Evolutionary conservation across 768 basidiomycete genomes (phyloP).

Genomic region (Auriculariales sp.): DNA sequence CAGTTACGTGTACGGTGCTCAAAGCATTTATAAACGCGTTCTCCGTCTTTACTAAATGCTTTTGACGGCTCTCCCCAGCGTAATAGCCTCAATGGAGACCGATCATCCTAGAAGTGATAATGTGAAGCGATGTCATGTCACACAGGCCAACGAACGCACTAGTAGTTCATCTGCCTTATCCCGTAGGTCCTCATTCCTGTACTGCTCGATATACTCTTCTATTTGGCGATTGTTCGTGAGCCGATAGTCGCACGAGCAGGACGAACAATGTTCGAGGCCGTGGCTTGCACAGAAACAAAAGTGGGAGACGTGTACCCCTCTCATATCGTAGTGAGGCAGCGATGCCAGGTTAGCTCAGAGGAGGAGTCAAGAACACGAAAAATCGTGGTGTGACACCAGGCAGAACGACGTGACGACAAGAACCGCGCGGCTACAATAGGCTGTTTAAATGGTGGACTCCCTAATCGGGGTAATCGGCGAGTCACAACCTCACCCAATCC

Average conservation of each 20-base stretch:
- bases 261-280: background rate
- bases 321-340: too few species aligned
- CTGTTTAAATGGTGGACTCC: too few species aligned
- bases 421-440: too few species aligned
- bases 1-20: background rate
- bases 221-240: background rate
- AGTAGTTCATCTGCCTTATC: background rate
- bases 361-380: too few species aligned
- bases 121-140: background rate
- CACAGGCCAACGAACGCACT: background rate
- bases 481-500: too few species aligned
- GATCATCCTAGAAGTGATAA: background rate
- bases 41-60: too few species aligned
- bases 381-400: too few species aligned
- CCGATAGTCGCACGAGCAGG: background rate
- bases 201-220: background rate
- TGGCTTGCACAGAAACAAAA: background rate
- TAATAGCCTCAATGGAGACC: background rate
- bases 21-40: background rate
- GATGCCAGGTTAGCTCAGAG: too few species aligned
- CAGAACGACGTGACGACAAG: too few species aligned
- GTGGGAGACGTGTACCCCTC: too few species aligned
- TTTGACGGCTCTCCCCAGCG: too few species aligned
- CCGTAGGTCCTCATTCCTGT: background rate
- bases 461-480: too few species aligned